Evolutionary conservation across 495 filamentous ascomycete genomes (phyloP).

Genomic region (Talaromyces proteolyticus): DNA sequence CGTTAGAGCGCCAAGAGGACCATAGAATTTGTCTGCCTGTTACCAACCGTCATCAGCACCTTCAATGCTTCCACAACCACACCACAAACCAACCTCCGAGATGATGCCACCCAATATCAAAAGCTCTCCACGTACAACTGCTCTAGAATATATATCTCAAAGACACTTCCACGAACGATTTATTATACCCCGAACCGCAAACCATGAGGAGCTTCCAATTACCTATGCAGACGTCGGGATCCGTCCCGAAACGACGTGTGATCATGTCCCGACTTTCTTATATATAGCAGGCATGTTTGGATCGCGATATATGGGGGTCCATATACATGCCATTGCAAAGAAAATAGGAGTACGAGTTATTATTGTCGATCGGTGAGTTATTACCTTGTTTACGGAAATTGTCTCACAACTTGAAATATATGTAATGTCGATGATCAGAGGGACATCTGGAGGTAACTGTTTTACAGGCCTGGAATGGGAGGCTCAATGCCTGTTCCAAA

Average conservation of each 20-base stretch:
- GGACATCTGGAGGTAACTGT: no score
- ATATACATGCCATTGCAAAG: slow-evolving; percentile 20
- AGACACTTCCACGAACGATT: slow-evolving; percentile 20
- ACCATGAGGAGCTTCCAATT: slow-evolving; percentile 17
- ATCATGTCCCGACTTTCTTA: slow-evolving; percentile 14
- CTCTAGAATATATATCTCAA: slow-evolving; percentile 16
- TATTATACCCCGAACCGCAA: slow-evolving; percentile 10
- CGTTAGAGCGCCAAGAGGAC: no score
- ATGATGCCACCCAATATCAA: slow-evolving; percentile 8
- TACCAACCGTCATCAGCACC: no score
- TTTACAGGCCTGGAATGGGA: slow-evolving; percentile 37
- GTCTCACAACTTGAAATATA: no score
- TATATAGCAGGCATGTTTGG: slow-evolving; percentile 30
- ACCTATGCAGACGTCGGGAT: slow-evolving; percentile 22
- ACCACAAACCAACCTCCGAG: no score
- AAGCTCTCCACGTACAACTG: slow-evolving; percentile 2
- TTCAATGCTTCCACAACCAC: no score
- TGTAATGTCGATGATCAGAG: no score
- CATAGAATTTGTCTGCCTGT: no score
- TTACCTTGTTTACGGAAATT: no score
- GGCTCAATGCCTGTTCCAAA: slow-evolving; percentile 35
- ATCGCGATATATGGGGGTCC: slow-evolving; percentile 23
- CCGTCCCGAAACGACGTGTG: background rate
- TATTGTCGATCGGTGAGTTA: slow-evolving; percentile 18
- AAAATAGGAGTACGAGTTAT: slow-evolving; percentile 22